These are phyloP conservation scores for Amphichorda felina DNA, from an alignment of 2,329 filamentous ascomycete species.

Conservation along the genomic window DNA sequence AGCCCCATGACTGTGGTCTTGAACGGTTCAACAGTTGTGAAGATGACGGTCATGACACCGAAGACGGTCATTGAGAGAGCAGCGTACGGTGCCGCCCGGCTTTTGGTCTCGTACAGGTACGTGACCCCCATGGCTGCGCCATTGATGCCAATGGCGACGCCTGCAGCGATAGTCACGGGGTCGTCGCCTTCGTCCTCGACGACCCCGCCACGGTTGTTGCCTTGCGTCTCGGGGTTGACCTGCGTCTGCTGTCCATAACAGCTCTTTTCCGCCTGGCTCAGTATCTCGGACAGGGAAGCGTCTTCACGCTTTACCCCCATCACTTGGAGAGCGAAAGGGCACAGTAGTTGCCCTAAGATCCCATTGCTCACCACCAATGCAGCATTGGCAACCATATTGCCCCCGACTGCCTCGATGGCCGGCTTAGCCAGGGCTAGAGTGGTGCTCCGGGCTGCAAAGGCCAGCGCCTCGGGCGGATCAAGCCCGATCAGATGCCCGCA, in stretches of 20 bases:
- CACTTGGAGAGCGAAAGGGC: conserved; percentile 20
- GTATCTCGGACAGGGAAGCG: background rate
- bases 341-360: conserved; percentile 28
- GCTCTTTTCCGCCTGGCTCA: no score
- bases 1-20: conserved; percentile 21
- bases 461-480: conserved; percentile 18
- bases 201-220: no score
- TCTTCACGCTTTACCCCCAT: conserved; percentile 11
- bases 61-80: conserved; percentile 46
- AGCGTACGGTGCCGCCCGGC: conserved; percentile 41
- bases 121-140: conserved; percentile 48
- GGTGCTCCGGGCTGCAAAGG: conserved; percentile 37
- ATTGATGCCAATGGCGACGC: conserved; percentile 44
- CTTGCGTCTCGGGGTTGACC: no score
- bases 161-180: conserved; percentile 31
- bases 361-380: conserved; percentile 39
- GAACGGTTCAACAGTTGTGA: conserved; percentile 36
- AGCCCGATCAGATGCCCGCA: conserved; percentile 23
- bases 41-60: conserved; percentile 42
- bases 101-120: conserved; percentile 41
- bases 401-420: conserved; percentile 29
- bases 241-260: no score
- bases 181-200: background rate
- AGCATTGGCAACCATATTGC: conserved; percentile 34
- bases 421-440: conserved; percentile 38